Conservation (phyloP, 1,284 basidiomycete species). For the Ceratobasidium sp. region DNA sequence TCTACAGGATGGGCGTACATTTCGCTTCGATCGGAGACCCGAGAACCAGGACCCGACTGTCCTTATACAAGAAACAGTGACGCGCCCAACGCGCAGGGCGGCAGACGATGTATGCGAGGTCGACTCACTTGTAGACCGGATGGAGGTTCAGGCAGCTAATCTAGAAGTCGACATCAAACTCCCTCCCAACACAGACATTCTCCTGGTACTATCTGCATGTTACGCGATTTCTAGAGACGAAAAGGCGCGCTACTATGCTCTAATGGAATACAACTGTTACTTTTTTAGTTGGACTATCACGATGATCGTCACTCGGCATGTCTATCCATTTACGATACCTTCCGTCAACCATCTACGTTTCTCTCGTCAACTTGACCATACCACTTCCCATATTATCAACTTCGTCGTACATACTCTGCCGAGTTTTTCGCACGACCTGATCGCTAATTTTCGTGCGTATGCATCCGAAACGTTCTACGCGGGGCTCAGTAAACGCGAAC, state of each 20-base stretch:
- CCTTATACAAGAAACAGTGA: background rate
- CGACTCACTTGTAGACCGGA: background rate
- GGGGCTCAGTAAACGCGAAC: constrained; percentile 29
- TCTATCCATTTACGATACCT: background rate
- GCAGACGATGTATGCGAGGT: background rate
- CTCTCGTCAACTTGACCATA: background rate
- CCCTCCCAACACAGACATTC: background rate
- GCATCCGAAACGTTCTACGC: background rate
- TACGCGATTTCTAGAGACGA: constrained; percentile 11
- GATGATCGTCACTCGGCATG: constrained; percentile 28
- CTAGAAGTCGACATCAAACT: constrained; percentile 8
- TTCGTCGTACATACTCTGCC: background rate
- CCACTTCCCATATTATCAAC: background rate
- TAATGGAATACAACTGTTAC: constrained; percentile 28
- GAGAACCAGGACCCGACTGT: background rate
- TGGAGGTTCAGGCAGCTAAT: background rate
- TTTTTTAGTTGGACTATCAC: constrained; percentile 32
- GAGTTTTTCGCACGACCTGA: background rate
- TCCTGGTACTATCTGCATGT: constrained; percentile 16
- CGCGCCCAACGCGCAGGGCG: background rate
- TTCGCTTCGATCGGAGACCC: constrained; percentile 29
- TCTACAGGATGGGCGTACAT: background rate
- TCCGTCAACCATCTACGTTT: background rate
- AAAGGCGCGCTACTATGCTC: background rate
- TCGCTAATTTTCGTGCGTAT: background rate